Percentiles rank a stretch among this genome's conserved stretches.
These are phyloP conservation scores for Colletotrichum sidae DNA, from an alignment of 2,329 filamentous ascomycete species.

Conservation along the genomic window DNA sequence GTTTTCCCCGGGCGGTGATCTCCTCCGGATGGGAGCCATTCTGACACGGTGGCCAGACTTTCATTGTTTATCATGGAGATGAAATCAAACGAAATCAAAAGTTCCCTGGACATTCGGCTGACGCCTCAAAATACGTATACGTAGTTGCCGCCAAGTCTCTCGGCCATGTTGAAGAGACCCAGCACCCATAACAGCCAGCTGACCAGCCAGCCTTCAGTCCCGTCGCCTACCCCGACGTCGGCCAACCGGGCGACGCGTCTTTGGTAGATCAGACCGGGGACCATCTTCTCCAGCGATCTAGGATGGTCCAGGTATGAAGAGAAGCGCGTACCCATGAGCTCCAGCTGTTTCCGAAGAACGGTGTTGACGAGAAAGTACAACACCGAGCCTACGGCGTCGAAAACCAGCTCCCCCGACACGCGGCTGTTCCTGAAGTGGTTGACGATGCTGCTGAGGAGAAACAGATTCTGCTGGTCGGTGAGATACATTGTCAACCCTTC, in stretches of 20 bases:
- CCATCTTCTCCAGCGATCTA: constrained; percentile 7
- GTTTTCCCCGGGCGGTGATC: too few relatives aligned
- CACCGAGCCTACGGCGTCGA: constrained; percentile 20
- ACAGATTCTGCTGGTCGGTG: constrained; percentile 39
- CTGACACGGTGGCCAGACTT: too few relatives aligned
- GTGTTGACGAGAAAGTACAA: constrained; percentile 4
- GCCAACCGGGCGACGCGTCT: not conserved
- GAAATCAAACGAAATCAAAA: too few relatives aligned
- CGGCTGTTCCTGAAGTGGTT: constrained; percentile 43
- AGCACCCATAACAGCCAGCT: too few relatives aligned
- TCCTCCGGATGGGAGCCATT: too few relatives aligned
- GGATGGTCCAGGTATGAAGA: constrained; percentile 23
- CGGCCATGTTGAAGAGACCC: too few relatives aligned
- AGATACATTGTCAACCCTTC: constrained; percentile 49
- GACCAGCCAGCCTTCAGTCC: too few relatives aligned
- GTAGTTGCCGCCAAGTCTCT: too few relatives aligned
- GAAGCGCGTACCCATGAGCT: constrained; percentile 24
- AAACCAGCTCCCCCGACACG: constrained; percentile 34
- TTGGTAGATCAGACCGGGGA: constrained; percentile 21
- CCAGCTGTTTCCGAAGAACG: constrained; percentile 8
- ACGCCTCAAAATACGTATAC: too few relatives aligned
- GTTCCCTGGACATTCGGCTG: too few relatives aligned
- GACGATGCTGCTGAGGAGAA: constrained; percentile 41
- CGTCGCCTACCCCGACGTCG: too few relatives aligned
- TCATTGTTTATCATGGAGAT: too few relatives aligned